phyloP scores from a whole-genome alignment of 345 rosid species.

The Brassica carinata region DNA sequence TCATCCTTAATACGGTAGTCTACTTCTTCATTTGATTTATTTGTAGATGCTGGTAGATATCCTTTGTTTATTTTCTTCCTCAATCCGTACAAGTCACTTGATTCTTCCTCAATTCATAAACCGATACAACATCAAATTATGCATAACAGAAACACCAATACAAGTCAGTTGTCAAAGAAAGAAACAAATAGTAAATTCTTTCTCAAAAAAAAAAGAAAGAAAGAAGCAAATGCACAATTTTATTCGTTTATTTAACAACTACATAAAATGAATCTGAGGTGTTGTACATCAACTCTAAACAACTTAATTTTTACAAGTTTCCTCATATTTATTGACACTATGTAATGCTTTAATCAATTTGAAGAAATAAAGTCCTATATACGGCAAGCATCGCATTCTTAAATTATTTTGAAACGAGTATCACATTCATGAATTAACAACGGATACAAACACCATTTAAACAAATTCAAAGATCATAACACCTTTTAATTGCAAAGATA shows the following conservation, averaged over 20 bases:
- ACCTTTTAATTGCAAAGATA: background rate
- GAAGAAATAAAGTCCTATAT: background rate
- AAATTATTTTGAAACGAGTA: background rate
- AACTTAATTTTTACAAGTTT: background rate
- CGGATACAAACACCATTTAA: background rate
- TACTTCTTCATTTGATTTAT: too few relatives aligned
- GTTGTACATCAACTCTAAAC: background rate
- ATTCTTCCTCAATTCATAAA: background rate
- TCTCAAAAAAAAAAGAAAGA: too few relatives aligned
- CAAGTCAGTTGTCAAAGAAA: background rate
- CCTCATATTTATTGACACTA: background rate
- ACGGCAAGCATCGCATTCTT: background rate
- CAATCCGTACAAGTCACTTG: background rate
- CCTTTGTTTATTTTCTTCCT: background rate
- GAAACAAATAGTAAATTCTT: too few relatives aligned
- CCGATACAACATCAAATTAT: background rate
- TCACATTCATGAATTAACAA: background rate
- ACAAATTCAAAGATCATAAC: slow-evolving; percentile 5
- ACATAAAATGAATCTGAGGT: background rate
- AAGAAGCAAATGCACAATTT: background rate
- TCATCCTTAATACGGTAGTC: too few relatives aligned
- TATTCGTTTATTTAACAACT: background rate
- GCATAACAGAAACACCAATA: background rate
- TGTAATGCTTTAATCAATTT: background rate
- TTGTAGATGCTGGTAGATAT: background rate